These are phyloP conservation scores for Russula foetens DNA, from an alignment of 768 basidiomycete genomes.

Conservation along the genomic window DNA sequence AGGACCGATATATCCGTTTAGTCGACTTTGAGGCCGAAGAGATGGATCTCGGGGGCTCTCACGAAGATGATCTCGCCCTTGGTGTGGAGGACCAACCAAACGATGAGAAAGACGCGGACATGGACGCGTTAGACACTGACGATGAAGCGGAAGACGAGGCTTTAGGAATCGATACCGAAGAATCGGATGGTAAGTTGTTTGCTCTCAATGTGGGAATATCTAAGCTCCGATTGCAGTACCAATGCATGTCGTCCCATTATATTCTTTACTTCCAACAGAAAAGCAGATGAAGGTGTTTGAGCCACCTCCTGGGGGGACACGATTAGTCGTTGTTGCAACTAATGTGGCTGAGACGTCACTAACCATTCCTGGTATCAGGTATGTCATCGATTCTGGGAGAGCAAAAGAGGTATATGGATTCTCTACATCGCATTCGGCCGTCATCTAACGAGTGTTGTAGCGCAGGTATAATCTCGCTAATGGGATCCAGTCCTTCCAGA, in stretches of 20 bases:
- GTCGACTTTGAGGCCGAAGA: slow-evolving; percentile 80
- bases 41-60: slow-evolving; percentile 51
- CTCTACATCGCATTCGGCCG: background rate
- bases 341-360: slow-evolving; percentile 97
- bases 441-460: slow-evolving; percentile 31
- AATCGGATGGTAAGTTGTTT: slow-evolving; percentile 48
- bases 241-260: slow-evolving; percentile 91
- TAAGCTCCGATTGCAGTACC: slow-evolving; percentile 44
- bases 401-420: slow-evolving; percentile 70
- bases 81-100: slow-evolving; percentile 50
- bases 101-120: slow-evolving; percentile 51
- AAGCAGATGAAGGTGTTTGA: slow-evolving; percentile 93
- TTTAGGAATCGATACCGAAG: slow-evolving; percentile 53
- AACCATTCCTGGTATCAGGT: slow-evolving; percentile 94
- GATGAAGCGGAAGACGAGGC: slow-evolving; percentile 49
- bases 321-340: slow-evolving; percentile 90
- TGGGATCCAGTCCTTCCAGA: slow-evolving; percentile 86
- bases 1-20: slow-evolving; percentile 22
- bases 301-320: slow-evolving; percentile 67
- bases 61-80: slow-evolving; percentile 46
- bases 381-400: slow-evolving; percentile 94
- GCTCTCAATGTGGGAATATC: slow-evolving; percentile 1
- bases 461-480: slow-evolving; percentile 73
- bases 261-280: slow-evolving; percentile 86
- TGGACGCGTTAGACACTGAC: slow-evolving; percentile 69